Conservation (phyloP, 108 stramenopile genomes). For the Hondaea fermentalgiana region DNA sequence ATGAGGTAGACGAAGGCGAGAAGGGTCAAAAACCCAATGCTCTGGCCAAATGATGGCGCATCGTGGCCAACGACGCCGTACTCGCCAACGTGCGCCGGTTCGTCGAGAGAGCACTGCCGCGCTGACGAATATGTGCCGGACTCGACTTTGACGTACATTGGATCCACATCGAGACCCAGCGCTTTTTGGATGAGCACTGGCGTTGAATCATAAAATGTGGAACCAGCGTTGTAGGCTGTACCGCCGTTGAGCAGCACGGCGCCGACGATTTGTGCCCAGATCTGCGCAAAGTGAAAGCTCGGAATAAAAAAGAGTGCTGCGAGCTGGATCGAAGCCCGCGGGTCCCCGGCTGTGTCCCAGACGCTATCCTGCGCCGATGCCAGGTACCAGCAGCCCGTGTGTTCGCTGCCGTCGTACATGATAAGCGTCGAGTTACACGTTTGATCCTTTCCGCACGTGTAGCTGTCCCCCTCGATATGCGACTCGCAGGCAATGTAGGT, state of each 20-base stretch:
- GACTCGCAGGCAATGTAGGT: background rate
- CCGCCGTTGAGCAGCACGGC: background rate
- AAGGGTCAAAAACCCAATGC: background rate
- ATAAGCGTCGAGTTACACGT: background rate
- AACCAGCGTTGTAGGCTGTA: background rate
- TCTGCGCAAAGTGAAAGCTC: background rate
- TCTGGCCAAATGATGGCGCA: background rate
- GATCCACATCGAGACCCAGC: background rate
- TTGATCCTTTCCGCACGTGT: background rate
- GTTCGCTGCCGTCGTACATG: background rate
- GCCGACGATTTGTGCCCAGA: background rate
- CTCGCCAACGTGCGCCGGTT: background rate
- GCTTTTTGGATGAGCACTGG: background rate
- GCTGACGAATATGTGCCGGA: background rate
- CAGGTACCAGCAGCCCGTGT: background rate
- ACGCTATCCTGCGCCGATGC: background rate
- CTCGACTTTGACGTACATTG: background rate
- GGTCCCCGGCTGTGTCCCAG: background rate
- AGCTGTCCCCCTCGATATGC: background rate
- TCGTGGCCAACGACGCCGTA: background rate
- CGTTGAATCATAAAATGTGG: background rate
- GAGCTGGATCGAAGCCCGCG: background rate
- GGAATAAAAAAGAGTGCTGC: background rate
- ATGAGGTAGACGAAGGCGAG: background rate
- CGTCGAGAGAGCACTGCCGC: background rate